Evolutionary conservation across 208 protist species (phyloP), one percentile per base, ranked within the genome.

Genomic region (Crithidia expoeki): DNA sequence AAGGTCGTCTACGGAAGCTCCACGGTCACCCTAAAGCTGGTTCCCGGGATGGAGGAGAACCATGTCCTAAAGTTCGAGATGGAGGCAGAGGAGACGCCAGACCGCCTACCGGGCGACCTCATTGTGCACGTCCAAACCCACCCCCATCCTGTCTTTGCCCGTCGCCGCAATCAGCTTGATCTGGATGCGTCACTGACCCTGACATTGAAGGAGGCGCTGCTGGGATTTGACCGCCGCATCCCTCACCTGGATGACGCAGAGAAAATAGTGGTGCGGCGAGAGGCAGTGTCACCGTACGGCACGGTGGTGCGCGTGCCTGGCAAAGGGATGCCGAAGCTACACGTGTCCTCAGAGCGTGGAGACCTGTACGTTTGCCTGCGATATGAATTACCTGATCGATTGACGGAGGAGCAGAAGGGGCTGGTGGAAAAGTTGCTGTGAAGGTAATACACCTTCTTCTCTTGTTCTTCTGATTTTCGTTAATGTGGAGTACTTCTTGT

Each of bases 301-400:
- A 81, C 80, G 19, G 88, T 93, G 55, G 14, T 97, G 40, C 81
- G 75, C 28, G 19, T 97, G 1, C 25, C 34, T 10, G 94, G 94
- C 16, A 92, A 97, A 74, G 97, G 97, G n/a, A 98, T 98, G 93
- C 96, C 97, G 11, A 74, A 84, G 49, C 82, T 95, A 49, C 63
- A 94, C 62, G 76, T 93, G 32, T 83, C 92, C 0, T 96, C 89
- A 0, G 86, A 97, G 75, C 66, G 78, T 1, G 97, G 97, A 5
- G 92, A 98, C 72, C 74, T 98, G 2, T 96, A 94, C 76, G 85
- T 98, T 42, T 70, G 73, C 17, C 75, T 98, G 46, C 68, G 79
- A 27, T 92, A 97, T 57, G 55, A 83, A 7, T 80, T 98, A 53
- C 96, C 96, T 0, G 63, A 60, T 12, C 52, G 32, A 11, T 73